These are phyloP conservation scores for Fusarium veterinarium DNA, from an alignment of 2,329 filamentous ascomycete genomes.

Conservation along the genomic window DNA sequence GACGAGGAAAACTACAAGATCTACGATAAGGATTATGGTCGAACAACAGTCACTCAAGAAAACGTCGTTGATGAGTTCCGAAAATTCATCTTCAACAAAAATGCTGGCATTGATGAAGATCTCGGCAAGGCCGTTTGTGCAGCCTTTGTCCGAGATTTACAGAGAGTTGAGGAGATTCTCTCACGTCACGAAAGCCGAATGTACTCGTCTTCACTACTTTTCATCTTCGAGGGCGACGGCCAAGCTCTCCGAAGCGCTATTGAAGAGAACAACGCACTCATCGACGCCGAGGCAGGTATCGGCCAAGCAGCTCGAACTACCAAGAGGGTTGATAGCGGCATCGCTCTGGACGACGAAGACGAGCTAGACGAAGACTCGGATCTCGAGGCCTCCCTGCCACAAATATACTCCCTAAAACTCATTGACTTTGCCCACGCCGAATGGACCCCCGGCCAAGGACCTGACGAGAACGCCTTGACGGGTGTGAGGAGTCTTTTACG, in stretches of 20 bases:
- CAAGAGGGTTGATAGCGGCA: slow-evolving; percentile 66
- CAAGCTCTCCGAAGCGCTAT: slow-evolving; percentile 63
- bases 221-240: slow-evolving; percentile 74
- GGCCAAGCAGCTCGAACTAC: slow-evolving; percentile 50
- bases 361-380: slow-evolving; percentile 63
- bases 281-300: slow-evolving; percentile 63
- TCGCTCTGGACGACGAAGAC: slow-evolving; percentile 59
- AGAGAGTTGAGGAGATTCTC: slow-evolving; percentile 64
- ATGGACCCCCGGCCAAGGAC: slow-evolving; percentile 84
- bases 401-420: slow-evolving; percentile 82
- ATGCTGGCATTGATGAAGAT: slow-evolving; percentile 69
- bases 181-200: slow-evolving; percentile 69
- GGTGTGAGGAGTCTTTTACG: slow-evolving; percentile 78
- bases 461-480: slow-evolving; percentile 83
- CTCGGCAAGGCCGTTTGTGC: slow-evolving; percentile 66
- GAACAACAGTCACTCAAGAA: slow-evolving; percentile 61
- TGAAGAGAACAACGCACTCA: slow-evolving; percentile 62
- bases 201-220: slow-evolving; percentile 72
- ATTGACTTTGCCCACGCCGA: slow-evolving; percentile 97
- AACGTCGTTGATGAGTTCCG: slow-evolving; percentile 67
- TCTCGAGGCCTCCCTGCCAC: slow-evolving; percentile 62
- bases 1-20: slow-evolving; percentile 67
- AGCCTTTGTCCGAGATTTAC: slow-evolving; percentile 65
- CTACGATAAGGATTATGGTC: slow-evolving; percentile 73
- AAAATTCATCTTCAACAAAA: slow-evolving; percentile 68